Evolutionary conservation across 257 asterid species (phyloP), one percentile per base, ranked within the genome.

Genomic region (Penstemon newberryi): DNA sequence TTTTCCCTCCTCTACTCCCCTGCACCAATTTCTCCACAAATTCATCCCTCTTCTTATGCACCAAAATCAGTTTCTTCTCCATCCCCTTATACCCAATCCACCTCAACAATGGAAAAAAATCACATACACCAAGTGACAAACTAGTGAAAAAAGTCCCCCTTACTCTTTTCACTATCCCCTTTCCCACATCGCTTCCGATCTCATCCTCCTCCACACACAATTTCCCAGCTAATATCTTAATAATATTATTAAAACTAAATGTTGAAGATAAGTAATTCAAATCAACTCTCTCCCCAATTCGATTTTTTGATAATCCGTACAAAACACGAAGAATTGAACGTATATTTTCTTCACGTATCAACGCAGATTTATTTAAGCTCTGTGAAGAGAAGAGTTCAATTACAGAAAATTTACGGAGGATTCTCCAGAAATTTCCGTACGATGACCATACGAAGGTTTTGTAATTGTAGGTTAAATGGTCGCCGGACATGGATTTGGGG

Each of bases 61-160:
- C n/a, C 1, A 15, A 13, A 15, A 66, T 62, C 74, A 77, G 5
- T 3, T 56, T 65, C 68, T 75, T 85, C 52, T 82, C 88, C 39
- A 88, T 0, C 51, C 90, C 92, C 70, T 72, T 73, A 65, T 72
- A 83, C 0, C 95, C 92, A 64, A 85, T 19, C 81, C 79, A 75
- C 72, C 87, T 81, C 84, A 87, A 71, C 3, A 81, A 63, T 8
- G 95, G 91, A 15, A 87, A 83, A 36, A 67, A 85, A 68, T 87
- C 95, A 33, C 88, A 87, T 25, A 71, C 5, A 53, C 73, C 78
- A 56, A 70, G 15, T 7, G 76, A 7, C 38, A 73, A 4, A 40
- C 40, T 70, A 0, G 79, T 15, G 56, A 63, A 53, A 9, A 85
- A 78, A 1, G 55, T 0, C 9, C 62, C 78, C n/a, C 83, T 73